Base-by-base conservation (phyloP, 768 basidiomycete genomes). In the Udeniomyces megalosporus region DNA sequence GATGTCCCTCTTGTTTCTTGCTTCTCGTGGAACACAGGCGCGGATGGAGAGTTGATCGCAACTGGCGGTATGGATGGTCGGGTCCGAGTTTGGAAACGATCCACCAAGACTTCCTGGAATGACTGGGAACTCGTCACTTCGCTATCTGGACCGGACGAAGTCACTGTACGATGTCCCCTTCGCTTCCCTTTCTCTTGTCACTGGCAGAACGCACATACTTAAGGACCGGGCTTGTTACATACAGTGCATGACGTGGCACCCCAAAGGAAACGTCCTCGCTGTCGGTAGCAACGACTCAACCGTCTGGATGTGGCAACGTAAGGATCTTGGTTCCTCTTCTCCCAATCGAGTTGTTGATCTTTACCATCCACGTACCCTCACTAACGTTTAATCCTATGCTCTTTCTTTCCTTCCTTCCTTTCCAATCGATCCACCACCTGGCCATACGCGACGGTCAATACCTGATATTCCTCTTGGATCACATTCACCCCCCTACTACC, bases 31-130 rank as follows among this genome's bases (percentile, higher is more conserved):
- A 46, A 15, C 31, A 3, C 49, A 63, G 62, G 62, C 71, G 69
- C 76, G 0, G 93, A 97, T 71, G 95, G 95, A 2, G 85, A 95
- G 75, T 80, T 95, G 80, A 79, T 92, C 61, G 83, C 92, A 17
- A 95, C 92, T 0, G 95, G 93, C 11, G 95, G 95, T 0, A 97
- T 99, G 95, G 95, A 99, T 69, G 95, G 95, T 10, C 84, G 82
- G 71, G 84, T 96, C 44, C 79, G 92, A 65, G 76, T 99, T 65
- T 99, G 95, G 95, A 77, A 85, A 70, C 78, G 89, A 69, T 85
- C 45, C 2, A 84, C 83, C 4, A 84, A 77, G 67, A 82, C 84
- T 49, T 75, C 84, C 64, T 86, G 83, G 75, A 80, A 77, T 65
- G 80, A 76, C 57, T 99, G 95, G 95, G 92, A 96, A 73, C 93